These are phyloP conservation scores for Didymella pomorum DNA, from an alignment of 2,329 filamentous ascomycete genomes.

Conservation along the genomic window DNA sequence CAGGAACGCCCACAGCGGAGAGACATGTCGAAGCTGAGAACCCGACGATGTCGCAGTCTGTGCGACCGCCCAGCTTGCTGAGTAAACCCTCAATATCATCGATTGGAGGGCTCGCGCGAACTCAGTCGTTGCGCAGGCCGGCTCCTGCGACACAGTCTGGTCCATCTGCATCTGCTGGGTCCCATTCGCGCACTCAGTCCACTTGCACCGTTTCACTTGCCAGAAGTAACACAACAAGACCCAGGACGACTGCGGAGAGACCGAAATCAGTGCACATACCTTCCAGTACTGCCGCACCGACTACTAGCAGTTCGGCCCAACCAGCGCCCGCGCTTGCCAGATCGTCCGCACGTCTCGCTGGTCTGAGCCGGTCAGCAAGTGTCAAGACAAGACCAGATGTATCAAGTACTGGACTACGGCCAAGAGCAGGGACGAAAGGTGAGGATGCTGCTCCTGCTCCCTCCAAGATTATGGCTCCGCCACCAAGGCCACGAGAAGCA, in stretches of 20 bases:
- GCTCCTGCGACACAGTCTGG: constrained; percentile 27
- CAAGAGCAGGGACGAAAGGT: constrained; percentile 18
- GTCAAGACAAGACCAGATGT: constrained; percentile 30
- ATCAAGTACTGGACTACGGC: constrained; percentile 17
- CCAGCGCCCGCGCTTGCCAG: constrained; percentile 18
- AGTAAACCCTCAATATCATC: constrained; percentile 31
- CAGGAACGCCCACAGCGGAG: constrained; percentile 21
- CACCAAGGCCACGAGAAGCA: constrained; percentile 30
- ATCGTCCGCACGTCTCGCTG: constrained; percentile 36
- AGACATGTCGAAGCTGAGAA: constrained; percentile 19
- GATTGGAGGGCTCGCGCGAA: constrained; percentile 32
- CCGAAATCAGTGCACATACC: constrained; percentile 37
- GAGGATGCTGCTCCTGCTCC: constrained; percentile 22
- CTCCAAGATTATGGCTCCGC: background rate
- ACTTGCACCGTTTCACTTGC: constrained; percentile 26
- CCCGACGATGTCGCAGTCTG: constrained; percentile 20
- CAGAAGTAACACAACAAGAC: constrained; percentile 26
- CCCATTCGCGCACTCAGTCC: constrained; percentile 41
- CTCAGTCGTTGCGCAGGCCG: constrained; percentile 45
- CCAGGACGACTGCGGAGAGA: constrained; percentile 29
- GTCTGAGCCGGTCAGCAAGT: constrained; percentile 39
- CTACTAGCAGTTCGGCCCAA: constrained; percentile 21
- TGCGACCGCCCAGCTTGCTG: constrained; percentile 29
- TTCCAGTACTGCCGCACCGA: constrained; percentile 20
- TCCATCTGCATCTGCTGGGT: constrained; percentile 18